A percentile compares a stretch with the other conserved stretches of the same genome.
Conservation (phyloP, 2,329 filamentous ascomycete genomes). For the Penicillium digitatum region DNA sequence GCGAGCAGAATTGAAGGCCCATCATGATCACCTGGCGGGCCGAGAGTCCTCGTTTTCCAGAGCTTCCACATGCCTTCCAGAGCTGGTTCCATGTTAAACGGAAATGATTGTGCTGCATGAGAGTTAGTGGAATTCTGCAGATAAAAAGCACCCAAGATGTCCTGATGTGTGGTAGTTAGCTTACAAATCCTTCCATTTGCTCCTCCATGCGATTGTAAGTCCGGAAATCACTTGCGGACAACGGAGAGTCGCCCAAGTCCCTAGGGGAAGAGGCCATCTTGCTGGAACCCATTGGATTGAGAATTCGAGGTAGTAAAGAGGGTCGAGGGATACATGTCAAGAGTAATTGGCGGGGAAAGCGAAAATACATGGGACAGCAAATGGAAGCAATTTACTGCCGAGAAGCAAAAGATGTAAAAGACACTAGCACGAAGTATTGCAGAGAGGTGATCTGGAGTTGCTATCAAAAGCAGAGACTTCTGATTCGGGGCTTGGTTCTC, state of each 20-base stretch:
- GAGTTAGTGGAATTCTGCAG: conserved; percentile 7
- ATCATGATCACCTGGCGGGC: conserved; percentile 64
- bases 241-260: conserved; percentile 38
- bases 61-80: conserved; percentile 59
- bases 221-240: conserved; percentile 64
- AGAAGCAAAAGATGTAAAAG: not conserved
- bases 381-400: conserved; percentile 15
- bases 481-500: conserved; percentile 6
- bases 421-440: not conserved
- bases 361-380: conserved; percentile 21
- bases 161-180: conserved; percentile 22
- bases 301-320: not conserved
- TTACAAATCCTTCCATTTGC: conserved; percentile 69
- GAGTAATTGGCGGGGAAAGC: conserved; percentile 3
- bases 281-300: conserved; percentile 7
- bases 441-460: not conserved
- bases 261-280: not conserved
- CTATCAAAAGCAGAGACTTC: conserved; percentile 19
- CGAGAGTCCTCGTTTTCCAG: conserved; percentile 58
- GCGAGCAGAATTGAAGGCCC: conserved; percentile 65
- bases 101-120: conserved; percentile 67
- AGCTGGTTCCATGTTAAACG: conserved; percentile 68
- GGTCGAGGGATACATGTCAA: conserved; percentile 4
- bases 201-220: conserved; percentile 70
- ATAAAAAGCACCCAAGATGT: not conserved